A percentile compares a stretch with the other conserved stretches of the same genome.
Evolutionary conservation across 139 green algal genomes (phyloP).

Genomic region (Axilococcus clingmanii): DNA sequence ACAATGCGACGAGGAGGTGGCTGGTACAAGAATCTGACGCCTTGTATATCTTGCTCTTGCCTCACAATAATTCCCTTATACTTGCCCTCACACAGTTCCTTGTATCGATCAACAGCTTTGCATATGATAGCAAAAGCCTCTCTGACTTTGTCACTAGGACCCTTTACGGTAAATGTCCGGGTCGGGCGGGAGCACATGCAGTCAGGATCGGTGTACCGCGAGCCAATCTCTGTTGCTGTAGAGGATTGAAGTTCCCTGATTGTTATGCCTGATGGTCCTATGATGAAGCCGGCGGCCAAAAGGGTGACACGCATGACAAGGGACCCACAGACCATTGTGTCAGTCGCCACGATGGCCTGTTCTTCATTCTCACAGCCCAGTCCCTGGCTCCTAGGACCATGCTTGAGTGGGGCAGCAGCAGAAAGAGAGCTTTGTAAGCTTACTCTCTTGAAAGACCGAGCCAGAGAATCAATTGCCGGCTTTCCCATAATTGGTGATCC

Average conservation of each 20-base stretch:
- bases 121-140: constrained; percentile 56
- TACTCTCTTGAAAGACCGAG: not conserved
- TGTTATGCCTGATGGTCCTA: constrained; percentile 51
- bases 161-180: not conserved
- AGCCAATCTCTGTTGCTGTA: constrained; percentile 20
- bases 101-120: constrained; percentile 76
- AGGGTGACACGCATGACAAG: constrained; percentile 68
- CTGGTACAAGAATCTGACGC: constrained; percentile 81
- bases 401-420: not conserved
- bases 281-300: constrained; percentile 84
- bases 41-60: constrained; percentile 59
- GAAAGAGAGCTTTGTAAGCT: not conserved
- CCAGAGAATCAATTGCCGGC: no score
- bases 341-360: constrained; percentile 62
- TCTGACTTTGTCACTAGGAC: constrained; percentile 8
- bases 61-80: constrained; percentile 56
- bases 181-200: not conserved
- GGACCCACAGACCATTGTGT: constrained; percentile 33
- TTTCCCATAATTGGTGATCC: no score
- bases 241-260: constrained; percentile 58
- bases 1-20: constrained; percentile 67
- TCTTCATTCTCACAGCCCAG: constrained; percentile 72
- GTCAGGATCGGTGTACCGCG: not conserved
- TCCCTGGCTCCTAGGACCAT: constrained; percentile 59
- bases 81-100: constrained; percentile 74